Base-by-base conservation (phyloP, 2,329 filamentous ascomycete genomes). In the Colletotrichum brevisporum region DNA sequence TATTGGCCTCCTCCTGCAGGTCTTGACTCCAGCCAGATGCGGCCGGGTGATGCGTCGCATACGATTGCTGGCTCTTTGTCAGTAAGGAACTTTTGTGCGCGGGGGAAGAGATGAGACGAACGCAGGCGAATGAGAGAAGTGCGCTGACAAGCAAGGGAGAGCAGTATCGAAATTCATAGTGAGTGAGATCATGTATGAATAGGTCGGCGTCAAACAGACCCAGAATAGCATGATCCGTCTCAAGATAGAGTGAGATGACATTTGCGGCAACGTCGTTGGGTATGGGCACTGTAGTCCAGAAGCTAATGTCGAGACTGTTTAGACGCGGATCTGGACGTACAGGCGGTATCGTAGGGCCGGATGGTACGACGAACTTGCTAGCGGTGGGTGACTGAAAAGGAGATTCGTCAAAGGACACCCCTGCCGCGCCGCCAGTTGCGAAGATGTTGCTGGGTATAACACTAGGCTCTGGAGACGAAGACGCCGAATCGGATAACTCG, bases 151-250 rank as follows among this genome's bases (percentile, higher is more conserved):
- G 70, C 10, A 82, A 75, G 3, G 73, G 69, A 4, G 80, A 80
- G 50, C 81, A 83, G 58, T 76, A 78, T 0, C 71, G 70, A 8
- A 65, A 53, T 21, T 69, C 61, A 3, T 73, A 61, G 15, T 70
- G 60, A 3, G 77, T 64, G 4, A 82, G 70, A 59, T 81, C 77
- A 12, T 73, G 59, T 12, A 82, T 67, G 45, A 83, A 81, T 2
- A 80, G 66, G 31, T 74, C 43, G 0, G 80, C 65, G 27, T 80
- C 74, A 39, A 83, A 83, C 0, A 76, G 63, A 1, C 78, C 79
- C n/a, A 83, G 69, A 4, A 83, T 73, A 0, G 80, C 79, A 66
- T 82, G 79, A 10, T 83, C 81, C 2, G 79, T 82, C 64, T 76
- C 73, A 4, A 82, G 67, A 54, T 82, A 81, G 3, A 78, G 70